These are phyloP conservation scores for Hypoxylon sp. DNA, from an alignment of 2,329 filamentous ascomycete genomes.

Conservation along the genomic window DNA sequence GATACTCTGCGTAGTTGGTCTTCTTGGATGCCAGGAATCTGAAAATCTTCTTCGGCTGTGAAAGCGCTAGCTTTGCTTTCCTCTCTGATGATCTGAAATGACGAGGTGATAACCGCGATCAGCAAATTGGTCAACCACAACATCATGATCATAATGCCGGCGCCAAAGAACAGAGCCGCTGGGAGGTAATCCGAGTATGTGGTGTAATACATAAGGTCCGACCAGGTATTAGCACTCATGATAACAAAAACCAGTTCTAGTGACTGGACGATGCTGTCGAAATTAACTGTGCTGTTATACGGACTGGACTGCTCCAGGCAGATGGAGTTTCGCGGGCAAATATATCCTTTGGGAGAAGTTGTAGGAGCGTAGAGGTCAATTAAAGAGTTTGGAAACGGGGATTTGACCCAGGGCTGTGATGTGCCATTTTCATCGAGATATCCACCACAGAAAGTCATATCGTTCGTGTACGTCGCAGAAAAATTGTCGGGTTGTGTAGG, in stretches of 20 bases:
- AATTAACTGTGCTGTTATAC: constrained; percentile 85
- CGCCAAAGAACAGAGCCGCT: constrained; percentile 79
- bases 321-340: constrained; percentile 84
- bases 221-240: constrained; percentile 98
- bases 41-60: constrained; percentile 71
- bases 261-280: constrained; percentile 93
- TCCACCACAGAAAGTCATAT: constrained; percentile 85
- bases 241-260: constrained; percentile 95
- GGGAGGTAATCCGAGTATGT: constrained; percentile 91
- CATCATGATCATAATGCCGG: constrained; percentile 87
- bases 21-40: constrained; percentile 49
- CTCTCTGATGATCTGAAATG: constrained; percentile 97
- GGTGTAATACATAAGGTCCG: constrained; percentile 92
- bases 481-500: constrained; percentile 65
- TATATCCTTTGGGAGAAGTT: constrained; percentile 76
- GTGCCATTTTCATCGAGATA: constrained; percentile 68
- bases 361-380: constrained; percentile 60
- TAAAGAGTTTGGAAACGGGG: constrained; percentile 49
- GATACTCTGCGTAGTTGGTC: constrained; percentile 54
- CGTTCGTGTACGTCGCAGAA: constrained; percentile 66
- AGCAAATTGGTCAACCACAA: constrained; percentile 95
- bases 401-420: constrained; percentile 73
- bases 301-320: constrained; percentile 85
- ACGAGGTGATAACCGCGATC: constrained; percentile 97
- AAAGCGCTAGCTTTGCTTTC: constrained; percentile 96